Percentiles rank a stretch among this genome's conserved stretches.
Conservation (phyloP, 2,329 filamentous ascomycete genomes). For the Trichoderma oligosporum region DNA sequence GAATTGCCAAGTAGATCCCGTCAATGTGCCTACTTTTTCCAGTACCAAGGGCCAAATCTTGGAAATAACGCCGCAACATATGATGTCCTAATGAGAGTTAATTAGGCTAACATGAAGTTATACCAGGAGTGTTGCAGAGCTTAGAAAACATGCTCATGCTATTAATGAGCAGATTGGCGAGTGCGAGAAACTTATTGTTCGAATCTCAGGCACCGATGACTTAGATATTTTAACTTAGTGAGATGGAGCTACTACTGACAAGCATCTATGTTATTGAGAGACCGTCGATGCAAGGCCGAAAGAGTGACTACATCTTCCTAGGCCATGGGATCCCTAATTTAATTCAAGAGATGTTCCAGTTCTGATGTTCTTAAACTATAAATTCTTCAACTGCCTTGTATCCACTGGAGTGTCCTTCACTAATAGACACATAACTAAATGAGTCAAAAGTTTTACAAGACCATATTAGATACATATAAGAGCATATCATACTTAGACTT, state of each 20-base stretch:
- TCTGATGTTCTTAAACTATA: too few relatives aligned
- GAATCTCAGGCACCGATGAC: background rate
- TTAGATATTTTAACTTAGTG: background rate
- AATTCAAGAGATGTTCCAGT: too few relatives aligned
- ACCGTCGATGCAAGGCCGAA: too few relatives aligned
- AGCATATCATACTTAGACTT: too few relatives aligned
- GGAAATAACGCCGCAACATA: background rate
- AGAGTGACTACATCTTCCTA: too few relatives aligned
- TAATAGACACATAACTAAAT: too few relatives aligned
- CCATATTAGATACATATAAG: too few relatives aligned
- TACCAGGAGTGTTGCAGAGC: slow-evolving; percentile 18
- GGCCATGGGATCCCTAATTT: too few relatives aligned
- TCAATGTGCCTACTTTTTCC: background rate
- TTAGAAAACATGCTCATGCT: slow-evolving; percentile 16
- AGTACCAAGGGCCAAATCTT: background rate
- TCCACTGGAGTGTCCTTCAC: too few relatives aligned
- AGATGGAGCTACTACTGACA: background rate
- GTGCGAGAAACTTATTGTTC: slow-evolving; percentile 12
- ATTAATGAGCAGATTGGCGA: slow-evolving; percentile 18
- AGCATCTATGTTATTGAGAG: too few relatives aligned
- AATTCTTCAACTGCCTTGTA: too few relatives aligned
- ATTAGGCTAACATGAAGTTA: slow-evolving; percentile 20
- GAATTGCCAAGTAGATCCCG: background rate
- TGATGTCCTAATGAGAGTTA: slow-evolving; percentile 19
- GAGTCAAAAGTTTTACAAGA: too few relatives aligned